A percentile compares a stretch with the other conserved stretches of the same genome.
Evolutionary conservation across 2,329 filamentous ascomycete species (phyloP).

Genomic region (Knufia petricola): DNA sequence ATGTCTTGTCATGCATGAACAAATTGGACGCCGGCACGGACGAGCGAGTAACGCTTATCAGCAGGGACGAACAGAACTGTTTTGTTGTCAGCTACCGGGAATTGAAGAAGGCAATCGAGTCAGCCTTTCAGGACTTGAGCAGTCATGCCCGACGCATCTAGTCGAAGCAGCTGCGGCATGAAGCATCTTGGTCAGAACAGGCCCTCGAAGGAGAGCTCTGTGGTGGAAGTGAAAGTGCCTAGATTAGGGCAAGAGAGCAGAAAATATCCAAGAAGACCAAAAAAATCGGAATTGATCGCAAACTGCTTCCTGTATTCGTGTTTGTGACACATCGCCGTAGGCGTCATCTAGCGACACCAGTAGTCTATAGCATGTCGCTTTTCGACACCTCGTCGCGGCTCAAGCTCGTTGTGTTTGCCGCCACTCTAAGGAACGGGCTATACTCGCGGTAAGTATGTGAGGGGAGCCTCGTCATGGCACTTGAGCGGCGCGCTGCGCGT

Average conservation of each 20-base stretch:
- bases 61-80: slow-evolving; percentile 79
- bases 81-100: slow-evolving; percentile 88
- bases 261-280: background rate
- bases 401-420: too few relatives aligned
- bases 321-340: background rate
- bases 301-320: background rate
- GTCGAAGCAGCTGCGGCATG: slow-evolving; percentile 3
- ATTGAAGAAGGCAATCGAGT: slow-evolving; percentile 57
- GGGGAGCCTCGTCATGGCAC: too few relatives aligned
- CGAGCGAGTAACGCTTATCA: slow-evolving; percentile 76
- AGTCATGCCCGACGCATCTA: slow-evolving; percentile 26
- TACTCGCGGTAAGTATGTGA: too few relatives aligned
- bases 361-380: too few relatives aligned
- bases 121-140: slow-evolving; percentile 51
- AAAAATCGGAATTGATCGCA: slow-evolving; percentile 1
- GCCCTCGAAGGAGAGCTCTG: background rate
- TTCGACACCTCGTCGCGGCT: too few relatives aligned
- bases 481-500: too few relatives aligned
- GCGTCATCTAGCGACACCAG: too few relatives aligned
- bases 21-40: slow-evolving; percentile 85
- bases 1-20: slow-evolving; percentile 78
- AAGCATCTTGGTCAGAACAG: slow-evolving; percentile 3
- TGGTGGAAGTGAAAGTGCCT: slow-evolving; percentile 5
- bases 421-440: too few relatives aligned
- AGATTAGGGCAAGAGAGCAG: slow-evolving; percentile 6